Conservation (phyloP, 805 yeast genomes). For the Zygoascus bituminiphila region DNA sequence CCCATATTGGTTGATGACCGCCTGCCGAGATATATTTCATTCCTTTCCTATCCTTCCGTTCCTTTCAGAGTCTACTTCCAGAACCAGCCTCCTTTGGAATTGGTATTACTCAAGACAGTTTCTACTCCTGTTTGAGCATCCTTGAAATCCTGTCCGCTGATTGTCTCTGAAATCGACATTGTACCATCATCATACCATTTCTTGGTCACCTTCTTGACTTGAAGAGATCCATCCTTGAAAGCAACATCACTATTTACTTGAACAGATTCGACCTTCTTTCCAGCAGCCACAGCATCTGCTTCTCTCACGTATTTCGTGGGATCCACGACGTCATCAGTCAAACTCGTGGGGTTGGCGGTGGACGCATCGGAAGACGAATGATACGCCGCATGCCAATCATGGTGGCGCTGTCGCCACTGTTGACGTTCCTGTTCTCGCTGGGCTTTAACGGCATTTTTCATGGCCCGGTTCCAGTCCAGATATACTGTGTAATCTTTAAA, state of each 20-base stretch:
- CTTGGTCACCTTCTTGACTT: constrained; percentile 24
- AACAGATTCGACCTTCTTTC: constrained; percentile 25
- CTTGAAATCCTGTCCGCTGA: constrained; percentile 5
- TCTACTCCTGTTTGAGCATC: not conserved
- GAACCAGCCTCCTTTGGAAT: constrained; percentile 22
- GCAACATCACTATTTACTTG: constrained; percentile 20
- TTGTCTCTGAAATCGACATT: constrained; percentile 21
- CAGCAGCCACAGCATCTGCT: constrained; percentile 22
- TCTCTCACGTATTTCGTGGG: constrained; percentile 13
- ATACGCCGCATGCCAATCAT: constrained; percentile 2
- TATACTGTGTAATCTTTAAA: constrained; percentile 59
- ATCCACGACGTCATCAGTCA: not conserved
- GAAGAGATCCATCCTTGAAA: constrained; percentile 23
- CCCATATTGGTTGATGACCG: no score
- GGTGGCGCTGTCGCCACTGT: constrained; percentile 1
- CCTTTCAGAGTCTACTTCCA: constrained; percentile 19
- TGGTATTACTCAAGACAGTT: constrained; percentile 1
- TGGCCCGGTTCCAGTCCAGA: constrained; percentile 57
- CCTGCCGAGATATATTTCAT: no score
- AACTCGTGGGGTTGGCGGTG: not conserved
- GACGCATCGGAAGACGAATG: not conserved
- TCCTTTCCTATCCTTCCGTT: no score
- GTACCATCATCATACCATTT: constrained; percentile 29
- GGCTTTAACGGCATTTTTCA: constrained; percentile 25
- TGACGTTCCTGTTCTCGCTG: constrained; percentile 5